Base-by-base conservation (phyloP, 495 filamentous ascomycete species). In the Sabuloglossum arenarium region DNA sequence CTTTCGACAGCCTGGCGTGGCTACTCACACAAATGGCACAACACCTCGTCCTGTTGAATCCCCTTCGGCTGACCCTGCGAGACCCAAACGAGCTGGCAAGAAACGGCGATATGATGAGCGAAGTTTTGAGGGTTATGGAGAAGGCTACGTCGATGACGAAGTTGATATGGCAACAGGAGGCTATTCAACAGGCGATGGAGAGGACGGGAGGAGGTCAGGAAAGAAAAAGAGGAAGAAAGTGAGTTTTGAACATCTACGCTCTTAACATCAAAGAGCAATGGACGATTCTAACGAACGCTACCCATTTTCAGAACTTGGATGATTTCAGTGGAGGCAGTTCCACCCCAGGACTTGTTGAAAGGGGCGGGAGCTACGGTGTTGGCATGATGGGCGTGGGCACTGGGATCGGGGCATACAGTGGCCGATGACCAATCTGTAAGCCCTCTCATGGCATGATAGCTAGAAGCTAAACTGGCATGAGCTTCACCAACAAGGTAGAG, bases 31-130 rank as follows among this genome's bases (percentile, higher is more conserved):
- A 1, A 34, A 39, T 25, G 63, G 67, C 14, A 64, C 65, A 12
- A 66, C 67, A 16, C 61, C 69, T 52, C 61, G 69, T 11, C 53
- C 66, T 46, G 64, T 66, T 43, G 65, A 57, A 21, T 57, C 70
- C 63, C 49, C 60, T 24, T 62, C 65, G 25, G 58, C 55, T 46
- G 60, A 68, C 30, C 63, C 65, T 21, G 56, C 61, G 30, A 70
- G 80, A 32, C 79, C 83, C 2, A 80, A 73, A 61, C 76, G 78
- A 29, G 32, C 61, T 54, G 75, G 75, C 30, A 80, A 78, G 61
- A 83, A 84, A 68, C 71, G 82, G 59, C 70, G 78, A 60, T 86
- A 86, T 62, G 75, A 79, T 61, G 82, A 85, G 29, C 69, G 69
- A 46, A 80, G 77, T 60, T 86, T 80, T 63, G 76, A 76, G 54